phyloP scores from a whole-genome alignment of 768 basidiomycete species.

The Mycena leptocephala region DNA sequence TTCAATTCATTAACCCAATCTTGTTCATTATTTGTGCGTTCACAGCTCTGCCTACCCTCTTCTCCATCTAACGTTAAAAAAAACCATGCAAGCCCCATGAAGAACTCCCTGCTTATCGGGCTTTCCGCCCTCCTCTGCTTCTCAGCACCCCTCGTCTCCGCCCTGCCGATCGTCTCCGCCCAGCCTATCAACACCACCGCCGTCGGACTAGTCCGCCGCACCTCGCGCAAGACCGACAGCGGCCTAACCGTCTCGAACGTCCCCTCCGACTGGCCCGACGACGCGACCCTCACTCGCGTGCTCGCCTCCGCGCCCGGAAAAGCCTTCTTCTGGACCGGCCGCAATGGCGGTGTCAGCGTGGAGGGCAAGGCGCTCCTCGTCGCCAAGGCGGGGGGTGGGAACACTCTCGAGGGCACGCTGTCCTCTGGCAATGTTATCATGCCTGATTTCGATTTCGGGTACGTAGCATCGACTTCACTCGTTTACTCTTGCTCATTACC shows the following conservation, averaged over 20 bases:
- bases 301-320: neutral
- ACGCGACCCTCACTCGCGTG: conserved; percentile 2
- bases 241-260: conserved; percentile 12
- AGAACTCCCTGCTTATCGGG: neutral
- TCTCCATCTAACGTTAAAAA: neutral
- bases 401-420: conserved; percentile 9
- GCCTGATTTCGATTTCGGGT: conserved; percentile 16
- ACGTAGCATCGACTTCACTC: neutral
- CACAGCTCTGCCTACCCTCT: neutral
- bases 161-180: neutral
- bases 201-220: conserved; percentile 12
- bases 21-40: conserved; percentile 7
- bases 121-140: conserved; percentile 4
- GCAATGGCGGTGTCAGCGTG: conserved; percentile 13
- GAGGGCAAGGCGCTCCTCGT: conserved; percentile 17
- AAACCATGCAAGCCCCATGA: neutral
- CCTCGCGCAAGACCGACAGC: conserved; percentile 1
- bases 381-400: neutral
- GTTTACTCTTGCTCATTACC: conserved; percentile 9
- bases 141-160: neutral
- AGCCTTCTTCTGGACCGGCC: conserved; percentile 15
- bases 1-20: conserved; percentile 7
- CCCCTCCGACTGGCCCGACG: conserved; percentile 14
- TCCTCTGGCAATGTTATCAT: neutral
- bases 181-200: neutral